Evolutionary conservation across 495 filamentous ascomycete genomes (phyloP).

Genomic region (Penicillium maclennaniae): DNA sequence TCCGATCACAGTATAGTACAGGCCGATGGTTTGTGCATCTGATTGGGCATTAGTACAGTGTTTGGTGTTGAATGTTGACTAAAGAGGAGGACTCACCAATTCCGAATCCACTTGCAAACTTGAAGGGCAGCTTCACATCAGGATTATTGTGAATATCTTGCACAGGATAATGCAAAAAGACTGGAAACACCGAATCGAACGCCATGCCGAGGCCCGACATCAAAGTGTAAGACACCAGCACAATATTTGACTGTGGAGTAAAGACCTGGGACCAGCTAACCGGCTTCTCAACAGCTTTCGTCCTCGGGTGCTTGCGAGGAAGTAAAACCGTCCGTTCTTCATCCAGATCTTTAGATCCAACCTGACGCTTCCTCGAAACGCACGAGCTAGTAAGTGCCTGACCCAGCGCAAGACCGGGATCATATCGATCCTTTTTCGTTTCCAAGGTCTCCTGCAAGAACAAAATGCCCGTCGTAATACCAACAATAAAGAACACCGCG

Average conservation of each 20-base stretch:
- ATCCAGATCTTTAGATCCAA: slow-evolving; percentile 16
- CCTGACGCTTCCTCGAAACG: slow-evolving; percentile 16
- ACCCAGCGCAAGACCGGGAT: slow-evolving; percentile 69
- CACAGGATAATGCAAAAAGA: slow-evolving; percentile 72
- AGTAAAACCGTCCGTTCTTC: slow-evolving; percentile 44
- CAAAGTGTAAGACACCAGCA: slow-evolving; percentile 70
- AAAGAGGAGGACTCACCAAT: slow-evolving; percentile 37
- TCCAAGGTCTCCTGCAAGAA: slow-evolving; percentile 79
- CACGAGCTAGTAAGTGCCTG: slow-evolving; percentile 37
- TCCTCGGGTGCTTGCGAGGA: slow-evolving; percentile 11
- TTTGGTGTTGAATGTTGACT: background rate
- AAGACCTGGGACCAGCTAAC: slow-evolving; percentile 65
- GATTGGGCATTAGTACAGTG: slow-evolving; percentile 2
- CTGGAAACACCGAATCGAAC: slow-evolving; percentile 75
- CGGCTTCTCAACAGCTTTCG: slow-evolving; percentile 22
- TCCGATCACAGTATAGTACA: slow-evolving; percentile 73
- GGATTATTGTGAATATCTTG: slow-evolving; percentile 54
- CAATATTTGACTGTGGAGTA: slow-evolving; percentile 68
- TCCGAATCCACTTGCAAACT: slow-evolving; percentile 75
- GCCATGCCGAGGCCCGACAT: slow-evolving; percentile 73
- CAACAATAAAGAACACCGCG: slow-evolving; percentile 66
- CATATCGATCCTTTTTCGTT: slow-evolving; percentile 55
- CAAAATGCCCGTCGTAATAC: slow-evolving; percentile 63
- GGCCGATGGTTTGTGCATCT: slow-evolving; percentile 65
- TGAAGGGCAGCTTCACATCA: slow-evolving; percentile 62